These are phyloP conservation scores for Pulveroboletus sp. DNA, from an alignment of 768 basidiomycete genomes.

Conservation along the genomic window DNA sequence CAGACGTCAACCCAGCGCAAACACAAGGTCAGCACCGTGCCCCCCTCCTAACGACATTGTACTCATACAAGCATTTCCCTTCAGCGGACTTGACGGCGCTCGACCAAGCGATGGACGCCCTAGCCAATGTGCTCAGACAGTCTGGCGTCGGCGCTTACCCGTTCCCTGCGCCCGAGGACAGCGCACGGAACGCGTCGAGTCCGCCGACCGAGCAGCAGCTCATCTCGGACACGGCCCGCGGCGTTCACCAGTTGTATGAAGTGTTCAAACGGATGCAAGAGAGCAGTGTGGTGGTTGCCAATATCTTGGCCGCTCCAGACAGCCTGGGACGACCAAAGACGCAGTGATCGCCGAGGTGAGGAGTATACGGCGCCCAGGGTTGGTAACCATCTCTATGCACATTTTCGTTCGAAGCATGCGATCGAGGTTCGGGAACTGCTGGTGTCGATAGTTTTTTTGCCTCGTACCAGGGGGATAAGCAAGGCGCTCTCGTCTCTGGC, in stretches of 20 bases:
- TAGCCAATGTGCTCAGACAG: slow-evolving; percentile 47
- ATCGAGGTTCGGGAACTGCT: neutral
- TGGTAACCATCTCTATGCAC: neutral
- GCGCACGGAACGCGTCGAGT: slow-evolving; percentile 7
- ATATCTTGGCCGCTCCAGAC: slow-evolving; percentile 34
- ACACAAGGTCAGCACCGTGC: slow-evolving; percentile 42
- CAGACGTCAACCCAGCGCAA: slow-evolving; percentile 48
- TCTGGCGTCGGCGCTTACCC: slow-evolving; percentile 68
- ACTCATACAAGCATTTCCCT: no score
- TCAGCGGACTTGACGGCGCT: slow-evolving; percentile 47
- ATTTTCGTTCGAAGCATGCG: neutral
- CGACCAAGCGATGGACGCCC: slow-evolving; percentile 43
- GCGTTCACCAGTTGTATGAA: slow-evolving; percentile 47
- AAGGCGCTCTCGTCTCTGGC: neutral
- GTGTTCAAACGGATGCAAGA: slow-evolving; percentile 50
- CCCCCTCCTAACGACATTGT: no score
- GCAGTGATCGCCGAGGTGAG: neutral
- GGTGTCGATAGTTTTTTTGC: neutral
- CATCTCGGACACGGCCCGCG: slow-evolving; percentile 36
- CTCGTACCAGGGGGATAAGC: no score
- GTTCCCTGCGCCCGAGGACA: slow-evolving; percentile 30
- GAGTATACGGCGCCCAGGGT: neutral
- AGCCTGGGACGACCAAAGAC: slow-evolving; percentile 8
- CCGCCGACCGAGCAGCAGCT: slow-evolving; percentile 45
- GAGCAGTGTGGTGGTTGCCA: slow-evolving; percentile 50